Base-by-base conservation (phyloP, 371 early-diverging fungal genomes). In the Dinochytrium kinnereticum region DNA sequence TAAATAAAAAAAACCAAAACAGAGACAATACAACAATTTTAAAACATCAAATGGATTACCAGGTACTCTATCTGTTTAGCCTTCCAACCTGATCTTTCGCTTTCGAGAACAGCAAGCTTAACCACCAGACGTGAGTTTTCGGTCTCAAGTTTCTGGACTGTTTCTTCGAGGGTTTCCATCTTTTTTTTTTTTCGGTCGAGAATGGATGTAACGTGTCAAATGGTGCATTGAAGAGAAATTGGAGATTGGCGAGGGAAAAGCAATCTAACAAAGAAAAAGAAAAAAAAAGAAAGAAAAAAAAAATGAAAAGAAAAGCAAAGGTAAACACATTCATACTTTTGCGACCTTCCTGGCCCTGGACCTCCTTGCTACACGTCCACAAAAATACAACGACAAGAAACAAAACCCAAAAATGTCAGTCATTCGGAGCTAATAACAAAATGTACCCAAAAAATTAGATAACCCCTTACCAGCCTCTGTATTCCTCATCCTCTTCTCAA, bases 81-180 rank as follows among this genome's bases (percentile, higher is more conserved):
- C 55, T 53, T 53, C 55, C 55, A 53, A 21, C 55, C 55, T 26
- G 13, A 13, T n/a, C 55, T 13, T 26, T 74, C 75, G 55, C 51
- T 64, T 30, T 74, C 75, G 5, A 74, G 65, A 36, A 74, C 75
- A 7, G 75, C 75, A 2, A 74, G 64, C 70, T 70, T 69, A 72
- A 88, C 85, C 72, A 83, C 85, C 72, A 93, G 81, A 38, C 81
- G 78, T 75, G 81, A 84, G 79, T 95, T 94, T 61, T 95, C 93
- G 30, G 82, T 72, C 84, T 96, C 95, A 34, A 96, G 87, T 68
- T 91, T 91, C n/a, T 82, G 72, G 33, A 94, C 94, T 69, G 89
- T 89, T 65, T 81, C 80, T 79, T 96, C 96, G 30, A 96, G 88
- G 17, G 89, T 82, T 78, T 94, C 95, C 84, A 96, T 90, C 80